Evolutionary conservation across 2,329 filamentous ascomycete species (phyloP), one percentile per base, ranked within the genome.

Genomic region (Exophiala viscosa): DNA sequence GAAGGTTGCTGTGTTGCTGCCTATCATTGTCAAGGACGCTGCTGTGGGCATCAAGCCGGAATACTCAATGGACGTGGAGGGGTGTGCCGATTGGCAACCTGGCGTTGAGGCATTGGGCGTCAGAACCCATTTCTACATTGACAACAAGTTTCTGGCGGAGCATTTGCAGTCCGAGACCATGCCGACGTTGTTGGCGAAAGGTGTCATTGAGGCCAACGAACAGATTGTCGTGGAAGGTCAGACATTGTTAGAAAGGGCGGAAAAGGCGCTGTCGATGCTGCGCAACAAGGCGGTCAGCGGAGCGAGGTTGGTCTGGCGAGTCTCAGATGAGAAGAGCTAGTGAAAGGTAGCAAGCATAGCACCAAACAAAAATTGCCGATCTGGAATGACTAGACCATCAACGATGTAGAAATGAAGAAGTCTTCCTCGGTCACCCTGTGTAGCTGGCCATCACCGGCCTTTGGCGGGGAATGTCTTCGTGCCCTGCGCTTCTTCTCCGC

Each of bases 1-100:
- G 3, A 79, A 67, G 18, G 79, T 85, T 0, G 83, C 81, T 0
- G 67, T 84, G 13, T 74, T 86, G 67, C 65, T 86, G 5, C 83
- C 83, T 0, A 75, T 85, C 13, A 80, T 85, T 51, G 58, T 82
- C 40, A 73, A 67, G 39, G 77, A 83, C 55, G 75, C 81, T 0
- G 75, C 69, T 0, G 70, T 74, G 3, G 1, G 67, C 11, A 17
- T 73, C 14, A 69, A 66, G 52, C 81, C 82, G 0, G 70, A 76
- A 55, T 84, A 82, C 50, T 71, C 71, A 33, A 80, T 82, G 77
- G 77, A 82, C 45, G 75, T 74, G 1, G 41, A 58, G n/a, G 67
- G 66, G 6, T 69, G 65, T 9, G 70, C 73, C 5, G 59, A 70
- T 32, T 84, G 81, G 81, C 69, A 68, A 3, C 70, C 78, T 2